Percentiles rank a stretch among this genome's conserved stretches.
These are phyloP conservation scores for Artemisia tridentata DNA, from an alignment of 129 eudicot genomes.

Conservation along the genomic window DNA sequence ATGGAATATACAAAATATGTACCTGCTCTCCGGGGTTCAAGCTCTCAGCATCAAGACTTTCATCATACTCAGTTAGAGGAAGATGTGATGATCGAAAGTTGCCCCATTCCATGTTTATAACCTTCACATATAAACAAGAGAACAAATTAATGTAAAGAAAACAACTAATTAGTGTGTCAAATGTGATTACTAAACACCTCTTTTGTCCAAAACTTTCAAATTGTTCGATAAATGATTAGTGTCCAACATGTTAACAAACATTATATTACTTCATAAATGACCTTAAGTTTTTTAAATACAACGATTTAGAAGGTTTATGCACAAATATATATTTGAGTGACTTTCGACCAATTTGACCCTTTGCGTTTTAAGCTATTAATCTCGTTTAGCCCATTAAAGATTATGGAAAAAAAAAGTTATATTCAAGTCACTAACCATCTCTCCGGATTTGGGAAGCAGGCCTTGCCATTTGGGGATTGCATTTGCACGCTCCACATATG, in stretches of 20 bases:
- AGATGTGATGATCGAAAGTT: slow-evolving; percentile 79
- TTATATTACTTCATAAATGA: too few relatives aligned
- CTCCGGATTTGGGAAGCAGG: slow-evolving; percentile 69
- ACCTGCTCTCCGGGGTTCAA: slow-evolving; percentile 97
- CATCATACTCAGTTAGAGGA: slow-evolving; percentile 82
- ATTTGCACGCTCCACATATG: slow-evolving; percentile 73
- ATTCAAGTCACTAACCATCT: slow-evolving; percentile 52
- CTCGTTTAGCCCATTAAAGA: background rate
- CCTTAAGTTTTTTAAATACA: background rate
- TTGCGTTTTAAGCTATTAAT: background rate
- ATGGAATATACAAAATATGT: background rate
- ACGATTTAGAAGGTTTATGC: background rate
- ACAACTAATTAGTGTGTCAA: background rate
- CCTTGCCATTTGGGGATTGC: slow-evolving; percentile 90
- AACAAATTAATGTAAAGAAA: background rate
- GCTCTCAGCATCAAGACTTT: slow-evolving; percentile 66
- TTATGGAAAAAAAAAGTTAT: background rate
- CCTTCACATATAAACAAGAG: slow-evolving; percentile 38
- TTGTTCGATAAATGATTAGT: too few relatives aligned
- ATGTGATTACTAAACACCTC: too few relatives aligned
- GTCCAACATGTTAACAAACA: too few relatives aligned
- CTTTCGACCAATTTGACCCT: background rate
- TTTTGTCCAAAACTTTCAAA: too few relatives aligned
- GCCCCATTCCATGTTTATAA: slow-evolving; percentile 97
- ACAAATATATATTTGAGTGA: background rate